phyloP scores from a whole-genome alignment of 225 moss, liverwort and hornwort genomes.

The Physcomitrium patens region DNA sequence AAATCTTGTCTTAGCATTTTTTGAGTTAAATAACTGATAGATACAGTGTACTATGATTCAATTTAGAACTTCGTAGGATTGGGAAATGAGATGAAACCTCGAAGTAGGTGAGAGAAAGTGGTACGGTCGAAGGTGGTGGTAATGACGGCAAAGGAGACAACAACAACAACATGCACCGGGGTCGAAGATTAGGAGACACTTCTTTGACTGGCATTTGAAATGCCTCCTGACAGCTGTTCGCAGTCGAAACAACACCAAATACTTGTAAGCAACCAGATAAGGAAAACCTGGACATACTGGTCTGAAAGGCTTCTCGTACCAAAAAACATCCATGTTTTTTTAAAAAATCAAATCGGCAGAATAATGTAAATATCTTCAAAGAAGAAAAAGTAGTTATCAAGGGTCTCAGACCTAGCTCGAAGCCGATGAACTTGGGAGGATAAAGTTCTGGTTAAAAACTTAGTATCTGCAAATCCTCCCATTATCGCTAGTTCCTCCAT shows the following conservation, averaged over 20 bases:
- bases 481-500: slow-evolving; percentile 69
- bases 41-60: slow-evolving; percentile 1
- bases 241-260: slow-evolving; percentile 19
- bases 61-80: slow-evolving; percentile 22
- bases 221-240: slow-evolving; percentile 81
- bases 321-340: slow-evolving; percentile 5
- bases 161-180: slow-evolving; percentile 69
- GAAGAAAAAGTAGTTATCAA: background rate
- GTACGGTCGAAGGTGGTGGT: slow-evolving; percentile 48
- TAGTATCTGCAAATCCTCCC: slow-evolving; percentile 63
- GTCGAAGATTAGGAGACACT: slow-evolving; percentile 84
- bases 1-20: too few relatives aligned
- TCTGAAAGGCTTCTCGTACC: slow-evolving; percentile 14
- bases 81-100: slow-evolving; percentile 57
- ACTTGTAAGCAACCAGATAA: slow-evolving; percentile 7
- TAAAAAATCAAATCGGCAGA: slow-evolving; percentile 7
- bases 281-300: slow-evolving; percentile 7
- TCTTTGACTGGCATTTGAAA: slow-evolving; percentile 89
- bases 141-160: slow-evolving; percentile 55
- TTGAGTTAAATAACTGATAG: slow-evolving; percentile 1
- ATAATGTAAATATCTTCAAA: slow-evolving; percentile 9
- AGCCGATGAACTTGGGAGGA: slow-evolving; percentile 55
- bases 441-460: slow-evolving; percentile 59
- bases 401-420: slow-evolving; percentile 48
- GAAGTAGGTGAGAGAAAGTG: slow-evolving; percentile 75